Conservation (phyloP, 2,329 filamentous ascomycete species). For the Fusarium pilosicola region DNA sequence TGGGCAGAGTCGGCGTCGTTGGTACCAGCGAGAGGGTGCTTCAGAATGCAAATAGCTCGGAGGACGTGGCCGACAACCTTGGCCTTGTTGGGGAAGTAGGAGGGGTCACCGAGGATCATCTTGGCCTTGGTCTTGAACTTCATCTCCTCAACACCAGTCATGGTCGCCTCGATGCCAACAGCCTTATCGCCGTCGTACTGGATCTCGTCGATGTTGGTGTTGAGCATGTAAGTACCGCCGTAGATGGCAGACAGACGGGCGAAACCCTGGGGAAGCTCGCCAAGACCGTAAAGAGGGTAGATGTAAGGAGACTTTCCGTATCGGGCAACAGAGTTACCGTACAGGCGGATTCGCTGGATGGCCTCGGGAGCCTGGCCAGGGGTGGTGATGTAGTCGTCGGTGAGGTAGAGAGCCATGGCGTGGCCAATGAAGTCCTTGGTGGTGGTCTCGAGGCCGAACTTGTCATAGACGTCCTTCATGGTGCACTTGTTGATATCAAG, state of each 20-base stretch:
- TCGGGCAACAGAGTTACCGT: constrained; percentile 96
- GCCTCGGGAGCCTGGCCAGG: constrained; percentile 82
- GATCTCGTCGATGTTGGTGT: constrained; percentile 92
- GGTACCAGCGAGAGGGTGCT: constrained; percentile 92
- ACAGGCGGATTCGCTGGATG: constrained; percentile 91
- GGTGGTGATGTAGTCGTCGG: constrained; percentile 84
- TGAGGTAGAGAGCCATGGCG: constrained; percentile 95
- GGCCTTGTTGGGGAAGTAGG: constrained; percentile 93
- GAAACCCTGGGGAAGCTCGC: constrained; percentile 96
- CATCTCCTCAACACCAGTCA: constrained; percentile 90
- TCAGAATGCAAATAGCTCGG: constrained; percentile 96
- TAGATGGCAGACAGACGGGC: constrained; percentile 98
- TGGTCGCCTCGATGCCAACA: constrained; percentile 96
- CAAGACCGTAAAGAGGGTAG: constrained; percentile 97
- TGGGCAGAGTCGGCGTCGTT: constrained; percentile 90
- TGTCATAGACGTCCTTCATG: constrained; percentile 99
- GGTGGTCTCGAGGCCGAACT: constrained; percentile 88
- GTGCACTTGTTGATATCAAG: constrained; percentile 81
- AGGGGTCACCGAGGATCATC: constrained; percentile 95
- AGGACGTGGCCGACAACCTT: constrained; percentile 89
- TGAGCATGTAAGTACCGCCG: constrained; percentile 99
- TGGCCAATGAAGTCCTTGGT: constrained; percentile 98
- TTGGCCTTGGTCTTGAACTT: constrained; percentile 96
- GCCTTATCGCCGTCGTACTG: constrained; percentile 86
- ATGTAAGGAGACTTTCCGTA: constrained; percentile 99